Evolutionary conservation across 2,329 filamentous ascomycete genomes (phyloP).

Genomic region (Fusarium sp.): DNA sequence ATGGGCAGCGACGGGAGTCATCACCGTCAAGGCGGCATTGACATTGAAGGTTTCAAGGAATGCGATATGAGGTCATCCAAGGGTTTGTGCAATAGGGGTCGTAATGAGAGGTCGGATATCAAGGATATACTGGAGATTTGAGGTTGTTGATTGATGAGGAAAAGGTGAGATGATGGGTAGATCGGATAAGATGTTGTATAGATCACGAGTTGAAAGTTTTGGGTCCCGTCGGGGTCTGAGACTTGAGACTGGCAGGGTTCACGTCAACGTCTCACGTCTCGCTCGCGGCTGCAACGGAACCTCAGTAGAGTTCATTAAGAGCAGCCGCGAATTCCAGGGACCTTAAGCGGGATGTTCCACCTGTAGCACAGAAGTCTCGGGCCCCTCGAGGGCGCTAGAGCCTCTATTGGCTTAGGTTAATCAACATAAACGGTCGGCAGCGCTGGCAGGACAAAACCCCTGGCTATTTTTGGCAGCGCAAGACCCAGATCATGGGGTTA

Average conservation of each 20-base stretch:
- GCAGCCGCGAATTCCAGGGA: slow-evolving; percentile 24
- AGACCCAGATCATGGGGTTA: background rate
- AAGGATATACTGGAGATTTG: background rate
- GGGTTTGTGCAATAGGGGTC: background rate
- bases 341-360: slow-evolving; percentile 28
- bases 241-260: slow-evolving; percentile 9
- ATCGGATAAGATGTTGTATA: slow-evolving; percentile 2
- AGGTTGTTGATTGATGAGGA: background rate
- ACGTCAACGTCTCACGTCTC: slow-evolving; percentile 11
- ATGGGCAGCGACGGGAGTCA: slow-evolving; percentile 49
- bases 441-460: slow-evolving; percentile 17
- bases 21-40: slow-evolving; percentile 43
- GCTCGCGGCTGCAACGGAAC: slow-evolving; percentile 29
- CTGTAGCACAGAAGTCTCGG: slow-evolving; percentile 22
- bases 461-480: slow-evolving; percentile 32
- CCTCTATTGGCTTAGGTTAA: slow-evolving; percentile 11
- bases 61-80: slow-evolving; percentile 29
- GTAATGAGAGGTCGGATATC: background rate
- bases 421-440: slow-evolving; percentile 11
- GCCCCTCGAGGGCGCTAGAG: slow-evolving; percentile 20
- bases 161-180: background rate
- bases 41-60: slow-evolving; percentile 22
- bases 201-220: slow-evolving; percentile 8
- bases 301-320: slow-evolving; percentile 1
- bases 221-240: background rate